These are phyloP conservation scores for Solanum pimpinellifolium DNA, from an alignment of 257 asterid genomes.

Conservation along the genomic window DNA sequence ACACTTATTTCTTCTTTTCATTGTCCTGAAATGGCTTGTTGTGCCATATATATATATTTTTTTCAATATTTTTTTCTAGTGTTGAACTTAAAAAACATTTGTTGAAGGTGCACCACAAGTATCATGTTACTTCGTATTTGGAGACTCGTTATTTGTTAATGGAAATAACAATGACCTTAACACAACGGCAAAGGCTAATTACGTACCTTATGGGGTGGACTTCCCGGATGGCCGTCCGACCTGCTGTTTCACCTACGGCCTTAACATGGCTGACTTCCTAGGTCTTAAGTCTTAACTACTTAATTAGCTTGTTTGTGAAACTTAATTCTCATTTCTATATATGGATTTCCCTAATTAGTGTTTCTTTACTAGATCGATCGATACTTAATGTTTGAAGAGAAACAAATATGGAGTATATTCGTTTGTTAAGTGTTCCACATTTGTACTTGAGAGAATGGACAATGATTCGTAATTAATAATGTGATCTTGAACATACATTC, in stretches of 20 bases:
- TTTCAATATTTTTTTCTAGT: neutral
- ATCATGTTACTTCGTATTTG: conserved; percentile 7
- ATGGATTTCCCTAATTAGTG: neutral
- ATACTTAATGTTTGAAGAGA: too few species aligned
- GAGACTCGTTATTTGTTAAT: conserved; percentile 8
- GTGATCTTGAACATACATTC: neutral
- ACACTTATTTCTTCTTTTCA: neutral
- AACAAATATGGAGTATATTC: too few species aligned
- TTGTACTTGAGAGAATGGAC: too few species aligned
- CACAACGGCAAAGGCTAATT: conserved; percentile 3
- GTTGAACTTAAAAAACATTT: neutral
- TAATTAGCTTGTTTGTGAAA: too few species aligned
- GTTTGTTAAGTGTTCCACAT: too few species aligned
- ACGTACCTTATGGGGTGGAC: conserved; percentile 10
- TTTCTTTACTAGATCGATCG: neutral
- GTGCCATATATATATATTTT: neutral
- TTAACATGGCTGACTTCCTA: neutral
- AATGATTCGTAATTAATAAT: too few species aligned
- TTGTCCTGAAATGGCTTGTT: neutral
- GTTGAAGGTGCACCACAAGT: neutral
- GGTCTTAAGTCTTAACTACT: neutral
- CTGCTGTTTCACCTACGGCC: neutral
- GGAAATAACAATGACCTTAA: conserved; percentile 6
- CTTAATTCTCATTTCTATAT: neutral
- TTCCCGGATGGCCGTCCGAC: neutral